Conservation (phyloP, 768 basidiomycete genomes). For the Coprinopsis cinerea region DNA sequence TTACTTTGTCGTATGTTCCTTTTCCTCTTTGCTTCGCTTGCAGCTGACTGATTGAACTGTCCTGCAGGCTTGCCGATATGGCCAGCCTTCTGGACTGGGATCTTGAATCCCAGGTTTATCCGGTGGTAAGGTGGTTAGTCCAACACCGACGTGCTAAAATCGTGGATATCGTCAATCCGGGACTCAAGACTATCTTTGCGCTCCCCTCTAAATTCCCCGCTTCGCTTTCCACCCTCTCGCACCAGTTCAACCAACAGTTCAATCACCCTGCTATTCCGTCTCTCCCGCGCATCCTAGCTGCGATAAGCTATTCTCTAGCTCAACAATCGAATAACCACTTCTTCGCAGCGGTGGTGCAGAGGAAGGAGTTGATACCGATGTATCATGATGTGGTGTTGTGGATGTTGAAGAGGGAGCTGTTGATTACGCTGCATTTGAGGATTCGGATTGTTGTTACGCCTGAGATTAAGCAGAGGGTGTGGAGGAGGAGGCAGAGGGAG, state of each 20-base stretch:
- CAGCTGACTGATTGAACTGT: slow-evolving; percentile 6
- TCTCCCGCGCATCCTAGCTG: slow-evolving; percentile 68
- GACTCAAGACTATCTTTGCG: slow-evolving; percentile 77
- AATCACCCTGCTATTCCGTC: slow-evolving; percentile 54
- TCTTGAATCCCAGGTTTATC: slow-evolving; percentile 75
- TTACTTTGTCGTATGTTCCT: slow-evolving; percentile 66
- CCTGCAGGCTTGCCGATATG: slow-evolving; percentile 65
- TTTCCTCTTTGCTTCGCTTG: not conserved
- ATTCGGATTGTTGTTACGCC: slow-evolving; percentile 78
- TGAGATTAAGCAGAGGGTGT: slow-evolving; percentile 69
- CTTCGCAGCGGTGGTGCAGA: slow-evolving; percentile 69
- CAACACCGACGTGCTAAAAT: slow-evolving; percentile 86
- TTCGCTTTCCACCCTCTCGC: slow-evolving; percentile 50
- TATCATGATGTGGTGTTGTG: slow-evolving; percentile 85
- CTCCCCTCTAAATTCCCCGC: slow-evolving; percentile 59
- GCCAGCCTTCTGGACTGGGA: slow-evolving; percentile 80
- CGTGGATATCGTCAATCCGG: slow-evolving; percentile 76
- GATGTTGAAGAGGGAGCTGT: slow-evolving; percentile 84
- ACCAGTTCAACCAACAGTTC: slow-evolving; percentile 61
- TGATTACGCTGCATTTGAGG: slow-evolving; percentile 80
- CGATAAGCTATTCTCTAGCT: slow-evolving; percentile 63
- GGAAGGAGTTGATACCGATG: slow-evolving; percentile 57
- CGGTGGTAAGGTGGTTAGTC: slow-evolving; percentile 89
- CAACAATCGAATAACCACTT: slow-evolving; percentile 68
- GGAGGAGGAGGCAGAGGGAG: slow-evolving; percentile 33